phyloP scores from a whole-genome alignment of 805 yeast genomes.

The Maudiozyma bulderi region DNA sequence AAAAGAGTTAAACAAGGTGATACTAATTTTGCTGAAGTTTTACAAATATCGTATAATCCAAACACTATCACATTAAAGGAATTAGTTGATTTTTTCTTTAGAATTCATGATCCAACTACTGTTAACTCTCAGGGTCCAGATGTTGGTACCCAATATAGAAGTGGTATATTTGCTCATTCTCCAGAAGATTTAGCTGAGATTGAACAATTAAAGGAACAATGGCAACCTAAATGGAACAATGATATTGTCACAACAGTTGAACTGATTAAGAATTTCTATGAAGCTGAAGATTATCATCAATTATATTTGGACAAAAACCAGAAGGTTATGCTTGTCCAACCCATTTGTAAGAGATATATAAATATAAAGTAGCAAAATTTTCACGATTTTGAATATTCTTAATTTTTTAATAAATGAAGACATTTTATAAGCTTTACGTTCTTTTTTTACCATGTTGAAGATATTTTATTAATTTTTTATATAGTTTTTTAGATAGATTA shows the following conservation, averaged over 20 bases:
- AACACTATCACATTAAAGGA: constrained; percentile 45
- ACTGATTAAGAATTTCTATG: constrained; percentile 63
- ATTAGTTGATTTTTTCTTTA: constrained; percentile 72
- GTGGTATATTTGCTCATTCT: constrained; percentile 61
- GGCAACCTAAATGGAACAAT: constrained; percentile 64
- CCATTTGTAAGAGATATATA: constrained; percentile 54
- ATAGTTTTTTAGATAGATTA: not conserved
- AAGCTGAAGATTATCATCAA: constrained; percentile 96
- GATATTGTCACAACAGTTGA: constrained; percentile 61
- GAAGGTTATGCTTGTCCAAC: constrained; percentile 85
- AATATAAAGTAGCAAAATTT: constrained; percentile 1
- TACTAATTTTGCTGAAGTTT: constrained; percentile 72
- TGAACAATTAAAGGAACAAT: constrained; percentile 36
- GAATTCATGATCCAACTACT: constrained; percentile 92
- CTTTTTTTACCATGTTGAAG: not conserved
- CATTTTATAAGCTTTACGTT: not conserved
- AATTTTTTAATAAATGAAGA: not conserved
- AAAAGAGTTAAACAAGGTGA: constrained; percentile 63
- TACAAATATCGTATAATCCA: constrained; percentile 81
- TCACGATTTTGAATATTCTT: not conserved
- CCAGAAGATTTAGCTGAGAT: constrained; percentile 40
- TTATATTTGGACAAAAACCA: constrained; percentile 65
- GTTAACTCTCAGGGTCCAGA: constrained; percentile 80
- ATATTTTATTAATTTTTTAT: not conserved
- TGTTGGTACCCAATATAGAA: constrained; percentile 80